Conservation (phyloP, 129 eudicot species). For the Logfia minima region DNA sequence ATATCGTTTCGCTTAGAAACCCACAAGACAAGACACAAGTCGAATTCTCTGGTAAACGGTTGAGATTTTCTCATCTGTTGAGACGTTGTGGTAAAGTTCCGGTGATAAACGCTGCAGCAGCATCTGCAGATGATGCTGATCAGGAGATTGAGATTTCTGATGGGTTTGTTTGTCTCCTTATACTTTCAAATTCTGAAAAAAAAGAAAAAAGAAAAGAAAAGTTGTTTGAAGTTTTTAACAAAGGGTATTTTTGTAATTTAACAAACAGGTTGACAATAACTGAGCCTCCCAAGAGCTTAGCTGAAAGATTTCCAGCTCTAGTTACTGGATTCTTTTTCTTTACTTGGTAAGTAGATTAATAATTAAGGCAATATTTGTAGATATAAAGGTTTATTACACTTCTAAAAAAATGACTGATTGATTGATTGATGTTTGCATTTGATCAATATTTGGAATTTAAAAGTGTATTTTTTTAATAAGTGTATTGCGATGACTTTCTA, state of each 20-base stretch:
- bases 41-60: conserved; percentile 40
- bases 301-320: conserved; percentile 47
- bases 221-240: not conserved
- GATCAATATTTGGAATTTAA: not conserved
- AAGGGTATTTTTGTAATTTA: not conserved
- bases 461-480: no score
- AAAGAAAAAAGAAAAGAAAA: no score
- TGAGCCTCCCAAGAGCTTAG: conserved; percentile 45
- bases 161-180: conserved; percentile 41
- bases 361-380: not conserved
- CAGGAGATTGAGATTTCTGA: conserved; percentile 48
- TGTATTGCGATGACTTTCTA: no score
- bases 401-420: not conserved
- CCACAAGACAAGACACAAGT: conserved; percentile 29
- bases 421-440: not conserved
- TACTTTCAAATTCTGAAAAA: not conserved
- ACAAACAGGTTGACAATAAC: conserved; percentile 36
- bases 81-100: conserved; percentile 37
- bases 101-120: conserved; percentile 56
- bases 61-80: conserved; percentile 34
- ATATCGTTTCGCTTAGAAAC: conserved; percentile 25
- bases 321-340: conserved; percentile 68
- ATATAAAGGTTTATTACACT: no score
- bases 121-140: conserved; percentile 51
- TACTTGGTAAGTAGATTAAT: conserved; percentile 42